phyloP scores from a whole-genome alignment of 2,329 filamentous ascomycete species.

The Hypoxylon sp. region DNA sequence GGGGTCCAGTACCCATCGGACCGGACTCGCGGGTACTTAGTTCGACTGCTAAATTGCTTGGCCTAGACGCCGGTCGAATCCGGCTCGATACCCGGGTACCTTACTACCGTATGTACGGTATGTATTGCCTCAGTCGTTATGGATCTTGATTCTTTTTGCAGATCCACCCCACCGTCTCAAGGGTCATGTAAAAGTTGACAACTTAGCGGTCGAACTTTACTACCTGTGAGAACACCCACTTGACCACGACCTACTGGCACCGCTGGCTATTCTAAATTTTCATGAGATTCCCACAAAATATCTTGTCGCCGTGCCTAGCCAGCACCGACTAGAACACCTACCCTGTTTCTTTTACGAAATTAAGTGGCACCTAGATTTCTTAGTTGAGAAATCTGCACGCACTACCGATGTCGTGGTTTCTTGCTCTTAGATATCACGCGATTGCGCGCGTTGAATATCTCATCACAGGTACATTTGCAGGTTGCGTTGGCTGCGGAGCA shows the following conservation, averaged over 20 bases:
- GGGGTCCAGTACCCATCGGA: slow-evolving; percentile 31
- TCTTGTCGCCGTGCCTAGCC: background rate
- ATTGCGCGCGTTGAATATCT: slow-evolving; percentile 17
- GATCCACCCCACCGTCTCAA: slow-evolving; percentile 21
- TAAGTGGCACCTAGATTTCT: slow-evolving; percentile 18
- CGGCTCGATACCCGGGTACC: slow-evolving; percentile 30
- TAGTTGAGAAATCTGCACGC: slow-evolving; percentile 21
- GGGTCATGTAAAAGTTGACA: slow-evolving; percentile 16
- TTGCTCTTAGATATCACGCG: slow-evolving; percentile 2
- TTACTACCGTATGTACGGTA: background rate
- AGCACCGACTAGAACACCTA: slow-evolving; percentile 24
- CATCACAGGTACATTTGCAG: slow-evolving; percentile 8
- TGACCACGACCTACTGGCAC: slow-evolving; percentile 2
- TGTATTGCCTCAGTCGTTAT: slow-evolving; percentile 19
- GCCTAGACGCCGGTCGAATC: slow-evolving; percentile 29
- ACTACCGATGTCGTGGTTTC: slow-evolving; percentile 5
- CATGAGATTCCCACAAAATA: slow-evolving; percentile 17
- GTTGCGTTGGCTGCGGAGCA: slow-evolving; percentile 25
- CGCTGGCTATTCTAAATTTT: slow-evolving; percentile 17
- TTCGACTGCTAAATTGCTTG: slow-evolving; percentile 29
- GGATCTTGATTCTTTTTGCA: slow-evolving; percentile 10
- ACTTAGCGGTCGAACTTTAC: slow-evolving; percentile 38
- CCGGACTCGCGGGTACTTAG: slow-evolving; percentile 35
- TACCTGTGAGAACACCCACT: slow-evolving; percentile 10
- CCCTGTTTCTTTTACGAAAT: slow-evolving; percentile 32